Evolutionary conservation across 139 green algal genomes (phyloP).

Genomic region (Pedinophyceae sp.): DNA sequence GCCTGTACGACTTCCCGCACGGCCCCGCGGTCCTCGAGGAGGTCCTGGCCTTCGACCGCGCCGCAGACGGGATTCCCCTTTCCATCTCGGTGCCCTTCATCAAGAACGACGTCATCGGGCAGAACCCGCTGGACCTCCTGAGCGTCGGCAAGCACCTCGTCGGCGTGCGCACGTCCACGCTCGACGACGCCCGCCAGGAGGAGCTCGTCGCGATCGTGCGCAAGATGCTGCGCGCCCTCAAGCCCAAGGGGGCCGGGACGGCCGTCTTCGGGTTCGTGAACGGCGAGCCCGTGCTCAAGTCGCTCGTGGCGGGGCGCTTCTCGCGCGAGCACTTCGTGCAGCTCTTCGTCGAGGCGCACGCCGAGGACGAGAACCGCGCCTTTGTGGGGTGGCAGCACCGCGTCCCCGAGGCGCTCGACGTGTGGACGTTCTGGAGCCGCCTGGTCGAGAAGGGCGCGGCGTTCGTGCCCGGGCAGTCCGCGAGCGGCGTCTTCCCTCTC

Average conservation of each 20-base stretch:
- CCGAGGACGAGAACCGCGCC: background rate
- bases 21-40: background rate
- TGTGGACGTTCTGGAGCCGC: background rate
- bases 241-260: background rate
- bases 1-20: background rate
- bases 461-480: background rate
- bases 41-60: no score
- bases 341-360: background rate
- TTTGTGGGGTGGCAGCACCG: background rate
- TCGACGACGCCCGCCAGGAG: background rate
- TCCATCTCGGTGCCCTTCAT: background rate
- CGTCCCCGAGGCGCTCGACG: background rate
- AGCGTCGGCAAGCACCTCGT: background rate
- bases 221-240: background rate
- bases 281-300: background rate
- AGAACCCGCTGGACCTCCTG: background rate
- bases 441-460: background rate
- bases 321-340: background rate
- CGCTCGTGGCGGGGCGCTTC: background rate
- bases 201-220: background rate
- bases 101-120: background rate
- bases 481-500: background rate
- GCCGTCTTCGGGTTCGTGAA: background rate
- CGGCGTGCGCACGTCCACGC: background rate
- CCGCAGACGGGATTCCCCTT: background rate